Evolutionary conservation across 164 flowering plant genomes (phyloP).

Genomic region (Aristolochia contorta): DNA sequence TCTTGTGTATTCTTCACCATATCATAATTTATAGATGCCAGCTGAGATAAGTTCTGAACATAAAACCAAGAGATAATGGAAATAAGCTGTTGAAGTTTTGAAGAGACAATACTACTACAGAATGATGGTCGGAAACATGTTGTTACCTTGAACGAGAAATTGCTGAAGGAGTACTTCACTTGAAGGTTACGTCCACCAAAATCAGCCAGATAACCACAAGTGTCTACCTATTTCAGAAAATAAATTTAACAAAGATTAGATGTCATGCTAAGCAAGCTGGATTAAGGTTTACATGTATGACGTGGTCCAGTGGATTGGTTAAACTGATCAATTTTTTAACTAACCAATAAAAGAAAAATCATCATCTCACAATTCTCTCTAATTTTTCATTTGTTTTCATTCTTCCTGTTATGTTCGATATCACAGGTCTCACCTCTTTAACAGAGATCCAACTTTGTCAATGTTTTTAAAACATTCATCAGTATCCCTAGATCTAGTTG

Average conservation of each 20-base stretch:
- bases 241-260: conserved; percentile 27
- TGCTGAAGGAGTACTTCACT: conserved; percentile 89
- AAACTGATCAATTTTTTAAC: not conserved
- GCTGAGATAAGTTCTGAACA: conserved; percentile 87
- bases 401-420: too few species aligned
- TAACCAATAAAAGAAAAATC: not conserved
- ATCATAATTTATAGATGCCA: conserved; percentile 95
- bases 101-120: not conserved
- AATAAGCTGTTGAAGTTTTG: not conserved
- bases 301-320: too few species aligned
- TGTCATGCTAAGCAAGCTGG: not conserved
- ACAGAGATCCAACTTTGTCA: too few species aligned
- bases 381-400: too few species aligned
- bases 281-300: too few species aligned
- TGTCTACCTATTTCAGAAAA: conserved; percentile 45
- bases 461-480: too few species aligned
- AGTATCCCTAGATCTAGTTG: too few species aligned
- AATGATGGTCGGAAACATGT: not conserved
- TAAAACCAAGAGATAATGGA: conserved; percentile 4
- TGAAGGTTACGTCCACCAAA: too few species aligned
- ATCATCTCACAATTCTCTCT: not conserved
- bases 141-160: conserved; percentile 95
- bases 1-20: conserved; percentile 50
- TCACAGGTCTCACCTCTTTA: too few species aligned
- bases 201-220: too few species aligned